Percentiles rank a stretch among this genome's conserved stretches.
These are phyloP conservation scores for Umbellularia californica DNA, from an alignment of 164 flowering plant genomes.

Conservation along the genomic window DNA sequence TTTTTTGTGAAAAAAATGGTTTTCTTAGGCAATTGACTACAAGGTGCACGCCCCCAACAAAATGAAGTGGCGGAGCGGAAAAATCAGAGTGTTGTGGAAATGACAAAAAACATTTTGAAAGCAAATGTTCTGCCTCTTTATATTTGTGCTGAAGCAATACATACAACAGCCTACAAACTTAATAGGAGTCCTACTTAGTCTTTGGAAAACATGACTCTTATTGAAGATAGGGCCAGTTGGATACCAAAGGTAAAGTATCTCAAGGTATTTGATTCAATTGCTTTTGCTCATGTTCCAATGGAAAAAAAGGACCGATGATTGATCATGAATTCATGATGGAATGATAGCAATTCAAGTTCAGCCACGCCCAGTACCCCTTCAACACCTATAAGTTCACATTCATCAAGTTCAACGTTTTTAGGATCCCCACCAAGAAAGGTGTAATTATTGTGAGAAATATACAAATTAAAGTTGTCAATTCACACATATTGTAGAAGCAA, in stretches of 20 bases:
- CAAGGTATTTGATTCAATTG: not conserved
- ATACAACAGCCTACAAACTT: too few species aligned
- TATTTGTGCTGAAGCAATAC: not conserved
- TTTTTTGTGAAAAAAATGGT: not conserved
- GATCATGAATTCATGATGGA: constrained; percentile 1
- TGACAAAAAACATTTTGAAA: not conserved
- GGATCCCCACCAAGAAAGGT: not conserved
- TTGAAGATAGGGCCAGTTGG: not conserved
- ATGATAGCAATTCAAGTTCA: too few species aligned
- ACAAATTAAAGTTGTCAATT: constrained; percentile 23
- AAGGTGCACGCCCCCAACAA: not conserved
- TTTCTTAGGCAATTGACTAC: not conserved
- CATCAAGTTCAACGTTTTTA: constrained; percentile 25
- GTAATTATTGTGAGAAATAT: not conserved
- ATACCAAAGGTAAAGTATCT: not conserved
- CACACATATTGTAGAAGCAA: not conserved
- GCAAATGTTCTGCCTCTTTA: not conserved
- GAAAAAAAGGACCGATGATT: too few species aligned
- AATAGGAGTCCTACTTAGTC: not conserved
- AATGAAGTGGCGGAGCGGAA: not conserved
- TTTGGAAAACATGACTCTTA: not conserved
- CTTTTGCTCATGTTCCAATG: too few species aligned
- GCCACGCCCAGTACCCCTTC: not conserved
- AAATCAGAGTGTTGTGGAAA: not conserved
- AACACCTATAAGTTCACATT: not conserved